Evolutionary conservation across 2,329 filamentous ascomycete genomes (phyloP).

Genomic region (Aspergillus pseudoglaucus): DNA sequence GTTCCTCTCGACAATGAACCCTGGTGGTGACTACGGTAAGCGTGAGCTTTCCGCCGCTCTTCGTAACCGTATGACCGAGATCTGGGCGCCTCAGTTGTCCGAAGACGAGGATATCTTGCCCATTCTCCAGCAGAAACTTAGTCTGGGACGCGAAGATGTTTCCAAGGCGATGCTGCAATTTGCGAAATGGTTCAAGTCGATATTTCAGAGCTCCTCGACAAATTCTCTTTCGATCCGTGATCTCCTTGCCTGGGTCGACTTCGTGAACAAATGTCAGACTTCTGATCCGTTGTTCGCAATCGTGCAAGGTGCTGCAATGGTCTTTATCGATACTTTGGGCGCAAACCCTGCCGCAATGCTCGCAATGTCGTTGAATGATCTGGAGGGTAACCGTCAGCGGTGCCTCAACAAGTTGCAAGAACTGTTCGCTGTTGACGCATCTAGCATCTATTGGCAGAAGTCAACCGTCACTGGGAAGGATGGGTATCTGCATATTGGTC

Average conservation of each 20-base stretch:
- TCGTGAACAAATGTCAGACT: conserved; percentile 64
- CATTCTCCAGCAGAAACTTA: conserved; percentile 74
- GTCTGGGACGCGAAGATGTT: conserved; percentile 48
- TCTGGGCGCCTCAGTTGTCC: conserved; percentile 89
- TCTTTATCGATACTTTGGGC: conserved; percentile 91
- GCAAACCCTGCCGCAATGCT: conserved; percentile 89
- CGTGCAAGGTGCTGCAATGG: conserved; percentile 85
- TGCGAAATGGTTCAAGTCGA: conserved; percentile 83
- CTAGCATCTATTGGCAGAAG: conserved; percentile 57
- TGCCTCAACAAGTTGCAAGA: conserved; percentile 68
- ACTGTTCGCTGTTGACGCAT: conserved; percentile 60
- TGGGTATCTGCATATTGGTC: conserved; percentile 59
- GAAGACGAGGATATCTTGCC: conserved; percentile 79
- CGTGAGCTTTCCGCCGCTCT: conserved; percentile 92
- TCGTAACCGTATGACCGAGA: conserved; percentile 94
- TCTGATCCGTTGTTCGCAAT: conserved; percentile 47
- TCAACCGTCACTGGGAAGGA: conserved; percentile 54
- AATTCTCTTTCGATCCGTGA: conserved; percentile 86
- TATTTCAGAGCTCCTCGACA: conserved; percentile 66
- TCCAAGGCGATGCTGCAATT: conserved; percentile 73
- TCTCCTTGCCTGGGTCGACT: conserved; percentile 86
- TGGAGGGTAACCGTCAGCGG: conserved; percentile 62
- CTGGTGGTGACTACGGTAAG: conserved; percentile 96
- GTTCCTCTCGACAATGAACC: conserved; percentile 98
- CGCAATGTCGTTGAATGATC: conserved; percentile 61